A percentile compares a stretch with the other conserved stretches of the same genome.
Conservation (phyloP, 2,329 filamentous ascomycete species). For the Monosporascus sp. region DNA sequence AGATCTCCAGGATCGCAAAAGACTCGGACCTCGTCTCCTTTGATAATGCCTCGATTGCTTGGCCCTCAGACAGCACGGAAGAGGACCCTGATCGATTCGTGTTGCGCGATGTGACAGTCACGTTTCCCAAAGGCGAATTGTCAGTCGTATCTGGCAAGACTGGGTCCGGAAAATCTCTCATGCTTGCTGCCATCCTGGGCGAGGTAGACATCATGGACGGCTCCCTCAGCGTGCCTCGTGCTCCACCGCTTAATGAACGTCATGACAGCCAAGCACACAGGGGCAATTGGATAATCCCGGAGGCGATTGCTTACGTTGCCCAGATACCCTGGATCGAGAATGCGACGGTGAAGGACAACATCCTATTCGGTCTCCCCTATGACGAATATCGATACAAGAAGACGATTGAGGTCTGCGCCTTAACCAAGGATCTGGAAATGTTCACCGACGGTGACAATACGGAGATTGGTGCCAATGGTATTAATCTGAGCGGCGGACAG, state of each 20-base stretch:
- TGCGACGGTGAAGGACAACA: conserved; percentile 71
- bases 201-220: conserved; percentile 67
- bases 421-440: conserved; percentile 72
- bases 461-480: conserved; percentile 78
- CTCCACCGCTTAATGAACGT: conserved; percentile 46
- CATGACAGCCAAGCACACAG: conserved; percentile 57
- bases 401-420: conserved; percentile 66
- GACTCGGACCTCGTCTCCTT: conserved; percentile 58
- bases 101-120: conserved; percentile 57
- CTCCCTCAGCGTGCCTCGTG: conserved; percentile 47
- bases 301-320: conserved; percentile 67
- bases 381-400: conserved; percentile 64
- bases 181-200: conserved; percentile 68
- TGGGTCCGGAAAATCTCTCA: conserved; percentile 70
- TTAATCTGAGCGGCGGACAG: conserved; percentile 79
- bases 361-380: conserved; percentile 68
- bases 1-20: conserved; percentile 50
- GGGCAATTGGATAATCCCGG: conserved; percentile 63
- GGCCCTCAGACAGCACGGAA: conserved; percentile 61
- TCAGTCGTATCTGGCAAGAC: conserved; percentile 74
- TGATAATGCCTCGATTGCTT: conserved; percentile 63
- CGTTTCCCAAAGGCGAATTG: conserved; percentile 63
- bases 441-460: conserved; percentile 72
- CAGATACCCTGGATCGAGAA: conserved; percentile 87
- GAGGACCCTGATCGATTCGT: conserved; percentile 57